Percentiles rank a stretch among this genome's conserved stretches.
These are phyloP conservation scores for Calonectria leucothoes DNA, from an alignment of 2,329 filamentous ascomycete genomes.

Conservation along the genomic window DNA sequence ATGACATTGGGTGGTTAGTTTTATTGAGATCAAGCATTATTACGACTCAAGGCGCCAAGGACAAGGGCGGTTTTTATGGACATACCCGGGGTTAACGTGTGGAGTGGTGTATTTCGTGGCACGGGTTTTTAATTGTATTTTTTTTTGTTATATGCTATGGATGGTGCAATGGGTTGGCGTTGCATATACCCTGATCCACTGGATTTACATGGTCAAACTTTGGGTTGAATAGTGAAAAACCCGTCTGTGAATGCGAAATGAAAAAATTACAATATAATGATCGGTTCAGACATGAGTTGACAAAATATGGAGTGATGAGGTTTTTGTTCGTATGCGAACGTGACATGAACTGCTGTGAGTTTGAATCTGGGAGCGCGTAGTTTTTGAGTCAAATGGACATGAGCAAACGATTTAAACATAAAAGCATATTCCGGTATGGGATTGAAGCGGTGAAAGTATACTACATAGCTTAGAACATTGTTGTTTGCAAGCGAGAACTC, in stretches of 20 bases:
- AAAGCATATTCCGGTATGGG: background rate
- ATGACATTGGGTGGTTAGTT: slow-evolving; percentile 12
- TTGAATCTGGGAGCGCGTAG: background rate
- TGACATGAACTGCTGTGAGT: background rate
- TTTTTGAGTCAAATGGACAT: background rate
- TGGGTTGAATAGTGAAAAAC: background rate
- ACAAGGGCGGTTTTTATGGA: background rate
- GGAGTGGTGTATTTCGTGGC: background rate
- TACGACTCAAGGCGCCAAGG: slow-evolving; percentile 19
- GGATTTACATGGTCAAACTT: slow-evolving; percentile 15
- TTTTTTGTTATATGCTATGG: slow-evolving; percentile 20
- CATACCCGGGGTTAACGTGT: background rate
- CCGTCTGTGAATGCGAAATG: background rate
- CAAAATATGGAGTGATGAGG: background rate
- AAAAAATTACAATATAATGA: background rate
- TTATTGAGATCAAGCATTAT: background rate
- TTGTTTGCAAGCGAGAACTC: background rate
- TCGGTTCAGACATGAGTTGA: background rate
- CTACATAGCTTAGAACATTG: background rate
- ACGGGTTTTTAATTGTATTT: slow-evolving; percentile 14
- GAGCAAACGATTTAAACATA: background rate
- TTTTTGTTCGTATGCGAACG: no score
- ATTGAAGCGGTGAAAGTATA: background rate
- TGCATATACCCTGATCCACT: slow-evolving; percentile 36
- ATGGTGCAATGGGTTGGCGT: slow-evolving; percentile 21